Evolutionary conservation across 805 yeast species (phyloP).

Genomic region (Yarrowia porcina): DNA sequence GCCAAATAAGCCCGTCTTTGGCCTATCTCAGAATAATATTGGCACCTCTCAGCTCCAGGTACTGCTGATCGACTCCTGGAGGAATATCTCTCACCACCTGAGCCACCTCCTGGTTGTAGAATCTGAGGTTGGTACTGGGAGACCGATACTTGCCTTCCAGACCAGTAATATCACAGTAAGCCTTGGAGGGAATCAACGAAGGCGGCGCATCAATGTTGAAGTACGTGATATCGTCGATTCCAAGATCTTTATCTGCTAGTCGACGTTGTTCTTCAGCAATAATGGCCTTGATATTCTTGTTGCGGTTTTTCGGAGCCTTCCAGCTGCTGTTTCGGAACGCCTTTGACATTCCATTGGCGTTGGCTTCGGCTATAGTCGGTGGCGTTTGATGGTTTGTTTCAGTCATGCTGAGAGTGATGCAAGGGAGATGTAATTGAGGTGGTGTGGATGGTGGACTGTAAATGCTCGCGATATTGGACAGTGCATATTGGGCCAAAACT

Average conservation of each 20-base stretch:
- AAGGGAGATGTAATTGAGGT: neutral
- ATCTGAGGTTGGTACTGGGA: constrained; percentile 66
- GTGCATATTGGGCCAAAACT: neutral
- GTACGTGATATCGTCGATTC: constrained; percentile 53
- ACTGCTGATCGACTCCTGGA: constrained; percentile 91
- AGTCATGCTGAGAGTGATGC: neutral
- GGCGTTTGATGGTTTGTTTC: neutral
- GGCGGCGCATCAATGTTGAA: constrained; percentile 82
- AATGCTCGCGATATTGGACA: neutral
- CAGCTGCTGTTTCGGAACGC: constrained; percentile 57
- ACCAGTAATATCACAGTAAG: constrained; percentile 93
- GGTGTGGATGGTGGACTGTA: neutral
- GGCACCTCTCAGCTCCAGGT: constrained; percentile 80
- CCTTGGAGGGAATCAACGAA: constrained; percentile 71
- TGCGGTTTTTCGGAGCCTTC: constrained; percentile 55
- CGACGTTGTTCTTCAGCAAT: constrained; percentile 75
- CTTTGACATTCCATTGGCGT: constrained; percentile 6
- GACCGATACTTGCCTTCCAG: constrained; percentile 71
- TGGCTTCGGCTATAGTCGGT: constrained; percentile 18
- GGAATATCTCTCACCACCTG: constrained; percentile 72
- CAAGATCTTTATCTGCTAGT: constrained; percentile 37
- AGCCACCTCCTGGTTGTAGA: constrained; percentile 78
- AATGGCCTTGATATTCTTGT: constrained; percentile 71
- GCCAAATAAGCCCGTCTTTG: neutral
- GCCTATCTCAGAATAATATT: constrained; percentile 68